These are phyloP conservation scores for Porphyrellus cyaneotinctus DNA, from an alignment of 768 basidiomycete species.

Conservation along the genomic window DNA sequence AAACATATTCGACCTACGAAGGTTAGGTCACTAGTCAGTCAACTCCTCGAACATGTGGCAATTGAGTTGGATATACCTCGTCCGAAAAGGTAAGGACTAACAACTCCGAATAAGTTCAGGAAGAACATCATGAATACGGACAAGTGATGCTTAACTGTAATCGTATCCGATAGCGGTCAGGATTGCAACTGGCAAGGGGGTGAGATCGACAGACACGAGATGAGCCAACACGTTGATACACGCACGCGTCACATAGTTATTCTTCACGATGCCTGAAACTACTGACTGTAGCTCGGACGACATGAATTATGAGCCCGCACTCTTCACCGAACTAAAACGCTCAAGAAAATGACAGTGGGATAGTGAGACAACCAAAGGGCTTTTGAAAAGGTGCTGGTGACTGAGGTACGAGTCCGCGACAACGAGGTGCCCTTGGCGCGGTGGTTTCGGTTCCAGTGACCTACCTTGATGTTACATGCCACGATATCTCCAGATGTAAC, in stretches of 20 bases:
- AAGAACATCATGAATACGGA: neutral
- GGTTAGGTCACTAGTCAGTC: neutral
- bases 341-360: no score
- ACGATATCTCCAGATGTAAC: no score
- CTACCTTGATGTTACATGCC: no score
- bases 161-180: neutral
- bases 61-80: neutral
- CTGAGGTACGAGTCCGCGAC: no score
- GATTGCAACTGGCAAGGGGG: no score
- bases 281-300: neutral
- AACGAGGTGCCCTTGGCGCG: no score
- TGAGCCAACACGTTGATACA: neutral
- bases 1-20: slow-evolving; percentile 6
- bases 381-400: no score
- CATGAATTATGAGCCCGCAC: neutral
- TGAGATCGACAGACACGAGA: no score
- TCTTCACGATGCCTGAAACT: neutral
- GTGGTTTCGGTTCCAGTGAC: no score
- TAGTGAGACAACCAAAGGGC: no score
- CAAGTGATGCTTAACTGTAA: slow-evolving; percentile 1
- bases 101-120: neutral
- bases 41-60: neutral
- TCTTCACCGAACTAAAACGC: no score
- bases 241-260: slow-evolving; percentile 4
- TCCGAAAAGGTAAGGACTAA: slow-evolving; percentile 8